Conservation (phyloP, 352 stramenopile genomes). For the Pythium phragmitis region DNA sequence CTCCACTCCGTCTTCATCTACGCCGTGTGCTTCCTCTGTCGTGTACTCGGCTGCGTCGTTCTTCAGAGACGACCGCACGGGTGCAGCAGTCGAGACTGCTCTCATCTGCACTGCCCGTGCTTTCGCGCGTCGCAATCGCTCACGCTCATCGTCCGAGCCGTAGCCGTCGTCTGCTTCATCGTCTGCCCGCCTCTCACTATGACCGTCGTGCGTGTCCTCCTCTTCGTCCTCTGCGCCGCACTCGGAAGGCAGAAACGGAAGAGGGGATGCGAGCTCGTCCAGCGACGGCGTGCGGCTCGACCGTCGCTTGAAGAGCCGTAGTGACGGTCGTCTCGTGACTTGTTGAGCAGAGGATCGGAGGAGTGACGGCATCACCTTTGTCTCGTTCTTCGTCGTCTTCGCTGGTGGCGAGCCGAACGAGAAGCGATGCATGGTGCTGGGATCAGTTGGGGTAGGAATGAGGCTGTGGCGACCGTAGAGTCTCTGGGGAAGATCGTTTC, state of each 20-base stretch:
- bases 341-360: neutral
- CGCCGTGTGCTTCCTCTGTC: neutral
- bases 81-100: neutral
- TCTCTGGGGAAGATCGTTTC: neutral
- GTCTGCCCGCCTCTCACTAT: constrained; percentile 1
- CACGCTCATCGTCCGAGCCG: constrained; percentile 12
- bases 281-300: constrained; percentile 18
- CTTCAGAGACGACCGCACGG: neutral
- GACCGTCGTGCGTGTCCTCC: neutral
- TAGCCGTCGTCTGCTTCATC: constrained; percentile 20
- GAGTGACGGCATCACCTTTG: neutral
- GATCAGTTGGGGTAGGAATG: neutral
- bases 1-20: neutral
- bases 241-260: neutral
- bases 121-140: constrained; percentile 13
- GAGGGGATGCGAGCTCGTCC: constrained; percentile 19
- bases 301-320: constrained; percentile 7
- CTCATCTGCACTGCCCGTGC: constrained; percentile 2
- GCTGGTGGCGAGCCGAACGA: constrained; percentile 11
- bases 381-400: constrained; percentile 1
- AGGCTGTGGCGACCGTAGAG: neutral
- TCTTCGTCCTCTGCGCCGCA: neutral
- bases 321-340: neutral
- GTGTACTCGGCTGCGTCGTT: neutral
- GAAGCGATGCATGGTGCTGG: constrained; percentile 19